A percentile compares a stretch with the other conserved stretches of the same genome.
Conservation (phyloP, 2,329 filamentous ascomycete species). For the Scedosporium boydii region DNA sequence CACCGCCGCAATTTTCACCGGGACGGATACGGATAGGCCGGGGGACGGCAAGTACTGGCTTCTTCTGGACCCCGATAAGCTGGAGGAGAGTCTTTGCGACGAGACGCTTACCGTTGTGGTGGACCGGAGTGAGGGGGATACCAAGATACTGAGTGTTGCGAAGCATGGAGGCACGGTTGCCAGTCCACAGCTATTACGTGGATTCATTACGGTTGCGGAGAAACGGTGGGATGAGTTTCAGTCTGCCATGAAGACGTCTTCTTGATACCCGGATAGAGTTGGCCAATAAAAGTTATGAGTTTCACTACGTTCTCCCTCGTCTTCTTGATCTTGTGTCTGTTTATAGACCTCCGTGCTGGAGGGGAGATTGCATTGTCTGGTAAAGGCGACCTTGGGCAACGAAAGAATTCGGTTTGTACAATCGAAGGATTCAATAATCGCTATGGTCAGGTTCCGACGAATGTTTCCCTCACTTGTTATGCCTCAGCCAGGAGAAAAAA, state of each 20-base stretch:
- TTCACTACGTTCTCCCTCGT: not conserved
- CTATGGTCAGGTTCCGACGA: too few species aligned
- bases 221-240: constrained; percentile 14
- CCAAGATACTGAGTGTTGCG: constrained; percentile 60
- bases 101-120: constrained; percentile 79
- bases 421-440: too few species aligned
- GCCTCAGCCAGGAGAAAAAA: too few species aligned
- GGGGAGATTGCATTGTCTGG: too few species aligned
- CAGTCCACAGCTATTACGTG: constrained; percentile 40
- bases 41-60: constrained; percentile 55
- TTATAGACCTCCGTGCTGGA: too few species aligned
- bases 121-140: constrained; percentile 44
- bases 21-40: constrained; percentile 40
- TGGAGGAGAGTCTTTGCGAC: constrained; percentile 77
- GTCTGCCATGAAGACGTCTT: constrained; percentile 28
- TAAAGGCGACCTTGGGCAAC: too few species aligned
- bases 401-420: too few species aligned
- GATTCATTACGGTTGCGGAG: constrained; percentile 10
- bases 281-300: constrained; percentile 2
- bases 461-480: too few species aligned
- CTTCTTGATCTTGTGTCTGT: too few species aligned
- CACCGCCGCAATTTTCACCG: constrained; percentile 70
- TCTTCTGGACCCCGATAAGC: constrained; percentile 76
- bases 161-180: constrained; percentile 73
- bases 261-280: constrained; percentile 17